phyloP scores from a whole-genome alignment of 179 eudicot genomes.

The Sideroxylon spinosum region DNA sequence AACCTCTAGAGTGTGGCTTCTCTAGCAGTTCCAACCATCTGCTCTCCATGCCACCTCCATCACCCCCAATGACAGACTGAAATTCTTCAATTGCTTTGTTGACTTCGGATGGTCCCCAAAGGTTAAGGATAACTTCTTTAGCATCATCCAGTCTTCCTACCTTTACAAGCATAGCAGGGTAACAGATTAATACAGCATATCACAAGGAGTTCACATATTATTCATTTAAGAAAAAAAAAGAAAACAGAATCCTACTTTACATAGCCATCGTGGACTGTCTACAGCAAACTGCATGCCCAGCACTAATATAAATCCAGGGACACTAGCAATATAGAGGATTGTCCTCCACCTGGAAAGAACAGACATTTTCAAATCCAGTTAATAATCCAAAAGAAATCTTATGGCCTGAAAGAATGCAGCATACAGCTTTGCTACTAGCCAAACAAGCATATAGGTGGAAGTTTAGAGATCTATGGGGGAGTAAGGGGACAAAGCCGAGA shows the following conservation, averaged over 20 bases:
- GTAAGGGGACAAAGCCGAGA: no score
- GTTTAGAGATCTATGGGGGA: no score
- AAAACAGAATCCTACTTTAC: slow-evolving; percentile 48
- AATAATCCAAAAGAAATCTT: background rate
- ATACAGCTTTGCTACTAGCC: background rate
- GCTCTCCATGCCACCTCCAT: slow-evolving; percentile 42
- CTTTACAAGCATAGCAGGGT: slow-evolving; percentile 28
- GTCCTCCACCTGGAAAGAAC: slow-evolving; percentile 68
- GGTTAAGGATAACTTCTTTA: slow-evolving; percentile 40
- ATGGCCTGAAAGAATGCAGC: background rate
- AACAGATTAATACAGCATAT: slow-evolving; percentile 5
- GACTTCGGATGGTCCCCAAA: slow-evolving; percentile 73
- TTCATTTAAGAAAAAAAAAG: slow-evolving; percentile 6
- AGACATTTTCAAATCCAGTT: background rate
- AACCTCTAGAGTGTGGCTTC: slow-evolving; percentile 79
- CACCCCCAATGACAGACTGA: slow-evolving; percentile 46
- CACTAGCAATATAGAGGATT: slow-evolving; percentile 63
- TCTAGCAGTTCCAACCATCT: slow-evolving; percentile 71
- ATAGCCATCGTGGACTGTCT: slow-evolving; percentile 88
- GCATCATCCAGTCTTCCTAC: slow-evolving; percentile 69
- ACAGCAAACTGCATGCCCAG: slow-evolving; percentile 80
- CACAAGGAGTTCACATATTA: background rate
- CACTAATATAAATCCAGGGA: slow-evolving; percentile 62
- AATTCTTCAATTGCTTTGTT: slow-evolving; percentile 67
- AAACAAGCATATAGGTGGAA: background rate